Conservation (phyloP, 305 asterid genomes). For the Petunia hybrid region DNA sequence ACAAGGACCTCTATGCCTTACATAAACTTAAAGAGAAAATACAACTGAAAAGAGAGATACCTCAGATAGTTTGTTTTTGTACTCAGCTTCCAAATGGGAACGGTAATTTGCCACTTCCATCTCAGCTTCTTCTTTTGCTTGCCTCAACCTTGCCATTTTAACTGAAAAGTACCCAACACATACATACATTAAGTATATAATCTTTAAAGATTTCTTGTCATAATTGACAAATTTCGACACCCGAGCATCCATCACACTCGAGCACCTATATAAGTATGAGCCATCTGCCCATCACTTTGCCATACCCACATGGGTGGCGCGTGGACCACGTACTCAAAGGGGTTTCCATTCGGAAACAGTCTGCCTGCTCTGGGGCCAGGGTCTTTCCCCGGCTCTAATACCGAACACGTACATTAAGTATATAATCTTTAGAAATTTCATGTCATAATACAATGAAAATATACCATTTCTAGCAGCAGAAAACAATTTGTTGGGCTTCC, state of each 20-base stretch:
- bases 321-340: too few species aligned
- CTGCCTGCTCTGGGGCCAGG: too few species aligned
- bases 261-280: too few species aligned
- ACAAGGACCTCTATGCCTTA: not conserved
- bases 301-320: too few species aligned
- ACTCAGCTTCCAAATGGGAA: constrained; percentile 73
- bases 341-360: too few species aligned
- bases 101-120: constrained; percentile 62
- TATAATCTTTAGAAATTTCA: not conserved
- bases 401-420: too few species aligned
- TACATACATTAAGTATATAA: not conserved
- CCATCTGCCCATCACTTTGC: too few species aligned
- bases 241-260: too few species aligned
- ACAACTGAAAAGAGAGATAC: constrained; percentile 36
- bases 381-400: too few species aligned
- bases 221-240: not conserved
- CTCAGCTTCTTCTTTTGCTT: constrained; percentile 88
- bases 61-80: constrained; percentile 67
- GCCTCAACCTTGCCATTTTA: constrained; percentile 73
- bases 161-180: constrained; percentile 43
- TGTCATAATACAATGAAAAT: not conserved
- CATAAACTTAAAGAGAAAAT: not conserved
- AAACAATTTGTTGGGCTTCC: constrained; percentile 88
- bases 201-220: not conserved
- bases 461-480: constrained; percentile 77